Evolutionary conservation across 768 basidiomycete species (phyloP), one percentile per base, ranked within the genome.

Genomic region (Rhizopogon vinicolor): DNA sequence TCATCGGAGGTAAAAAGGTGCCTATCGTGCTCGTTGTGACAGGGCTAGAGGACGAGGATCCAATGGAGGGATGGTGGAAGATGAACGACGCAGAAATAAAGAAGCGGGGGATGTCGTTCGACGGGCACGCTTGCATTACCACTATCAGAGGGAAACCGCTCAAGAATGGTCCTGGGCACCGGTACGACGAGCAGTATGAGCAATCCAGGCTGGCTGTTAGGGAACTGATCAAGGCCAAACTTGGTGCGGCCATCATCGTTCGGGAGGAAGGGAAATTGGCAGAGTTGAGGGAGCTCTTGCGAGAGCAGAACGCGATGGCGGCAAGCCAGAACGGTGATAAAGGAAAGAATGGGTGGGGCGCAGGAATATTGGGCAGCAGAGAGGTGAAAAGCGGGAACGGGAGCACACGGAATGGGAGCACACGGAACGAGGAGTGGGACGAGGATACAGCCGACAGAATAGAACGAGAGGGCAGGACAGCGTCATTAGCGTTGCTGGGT

Each of bases 71-170:
- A 40, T 78, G 77, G 77, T 78, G 75, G 76, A 55, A 45, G 16
- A 54, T 64, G 46, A 71, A 77, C 42, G 63, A 73, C 56, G 55
- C 58, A 16, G 59, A 58, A 16, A 69, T 78, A 50, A 59, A 60
- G 25, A 58, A 45, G 35, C 62, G 71, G 35, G 65, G 65, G 12
- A 75, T 78, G 64, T 46, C 55, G 8, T 75, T 76, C 16, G 61
- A 68, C 33, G 74, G 68, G 2, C 68, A 74, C 19, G 77, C 72
- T 8, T 78, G 78, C 51, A 65, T 78, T 50, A 77, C 75, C 14
- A 70, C 75, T 3, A 61, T 61, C 3, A 57, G 48, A 41, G 57
- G 57, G 14, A 58, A 58, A 46, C n/a, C 31, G 8, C 54, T 55
- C 29, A 49, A 31, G 31, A 40, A 35, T 8, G 41, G 46, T 7